Evolutionary conservation across 2,329 filamentous ascomycete genomes (phyloP), one percentile per base, ranked within the genome.

Genomic region (Penicillium vulpinum): DNA sequence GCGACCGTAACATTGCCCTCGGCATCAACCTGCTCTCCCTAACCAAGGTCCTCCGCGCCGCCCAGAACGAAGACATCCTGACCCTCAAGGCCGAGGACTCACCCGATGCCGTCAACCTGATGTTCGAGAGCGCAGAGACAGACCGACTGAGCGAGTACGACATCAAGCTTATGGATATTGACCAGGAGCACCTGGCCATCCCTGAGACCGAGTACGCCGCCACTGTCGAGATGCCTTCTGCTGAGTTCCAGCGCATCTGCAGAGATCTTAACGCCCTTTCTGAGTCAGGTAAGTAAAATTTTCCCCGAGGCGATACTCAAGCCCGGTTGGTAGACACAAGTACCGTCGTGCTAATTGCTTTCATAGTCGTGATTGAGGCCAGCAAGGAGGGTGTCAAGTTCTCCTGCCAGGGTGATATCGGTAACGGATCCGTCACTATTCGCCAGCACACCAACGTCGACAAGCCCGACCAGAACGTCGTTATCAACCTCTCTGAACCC

Each of bases 141-240:
- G 94, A 99, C 78, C 85, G 94, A 66, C 85, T 99, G 73, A 96
- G 91, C 85, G 95, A 99, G 83, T 99, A 99, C 77, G 94, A 99
- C 78, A 90, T 99, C 79, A 99, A 99, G 85, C 87, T 99, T 75
- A 99, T 99, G 94, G 94, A 99, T 76, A 99, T 99, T 77, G 94
- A 99, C 79, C 95, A 99, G 81, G 94, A 99, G 84, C 94, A 99
- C 77, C 81, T 99, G 78, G 94, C 94, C 62, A 99, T 99, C 69
- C 94, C 94, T 16, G 93, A 99, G 70, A 99, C 95, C n/a, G 94
- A 99, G 72, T 99, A 99, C 73, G 89, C 92, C 38, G 90, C 94
- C 46, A 94, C 90, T 18, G 90, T 99, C 63, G 82, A 85, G 53
- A 92, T 99, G 91, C 93, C 94, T 15, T 86, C 90, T 33, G 75